Percentiles rank a stretch among this genome's conserved stretches.
These are phyloP conservation scores for Diutina ranongensis DNA, from an alignment of 1,139 yeast genomes.

Conservation along the genomic window DNA sequence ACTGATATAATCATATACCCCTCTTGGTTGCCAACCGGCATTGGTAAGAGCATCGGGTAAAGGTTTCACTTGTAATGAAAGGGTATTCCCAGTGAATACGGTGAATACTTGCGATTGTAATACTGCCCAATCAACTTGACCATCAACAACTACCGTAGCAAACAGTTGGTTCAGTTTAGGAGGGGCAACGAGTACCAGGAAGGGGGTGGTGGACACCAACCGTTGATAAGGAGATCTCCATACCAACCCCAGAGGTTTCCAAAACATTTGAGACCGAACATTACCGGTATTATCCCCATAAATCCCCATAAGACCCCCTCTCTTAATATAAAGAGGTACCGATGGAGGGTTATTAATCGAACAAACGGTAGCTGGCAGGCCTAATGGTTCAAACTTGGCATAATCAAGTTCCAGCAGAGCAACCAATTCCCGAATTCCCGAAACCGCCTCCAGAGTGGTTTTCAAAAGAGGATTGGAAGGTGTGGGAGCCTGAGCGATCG, in stretches of 20 bases:
- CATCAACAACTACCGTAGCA: constrained; percentile 38
- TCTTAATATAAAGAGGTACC: constrained; percentile 35
- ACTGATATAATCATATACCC: constrained; percentile 32
- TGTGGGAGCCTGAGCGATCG: constrained; percentile 4
- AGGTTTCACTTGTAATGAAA: constrained; percentile 22
- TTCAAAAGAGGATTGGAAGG: background rate
- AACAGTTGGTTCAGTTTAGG: constrained; percentile 21
- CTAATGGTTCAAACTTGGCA: background rate
- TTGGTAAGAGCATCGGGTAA: constrained; percentile 20
- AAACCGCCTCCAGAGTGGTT: background rate
- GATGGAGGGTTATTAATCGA: constrained; percentile 32
- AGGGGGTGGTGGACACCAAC: constrained; percentile 36
- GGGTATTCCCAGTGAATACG: constrained; percentile 40
- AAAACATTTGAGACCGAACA: constrained; percentile 18
- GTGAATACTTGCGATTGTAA: constrained; percentile 35
- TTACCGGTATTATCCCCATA: constrained; percentile 19
- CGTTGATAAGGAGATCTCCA: constrained; percentile 28
- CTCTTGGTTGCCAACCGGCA: constrained; percentile 8
- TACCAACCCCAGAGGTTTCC: constrained; percentile 31
- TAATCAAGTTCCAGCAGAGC: constrained; percentile 2
- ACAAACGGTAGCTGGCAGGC: constrained; percentile 3
- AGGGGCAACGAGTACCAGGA: constrained; percentile 31
- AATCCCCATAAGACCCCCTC: constrained; percentile 38
- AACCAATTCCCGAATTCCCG: constrained; percentile 1
- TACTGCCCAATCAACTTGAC: constrained; percentile 51